A percentile compares a stretch with the other conserved stretches of the same genome.
Evolutionary conservation across 176 grass and related monocot genomes (phyloP).

Genomic region (Tuctoria greenei): DNA sequence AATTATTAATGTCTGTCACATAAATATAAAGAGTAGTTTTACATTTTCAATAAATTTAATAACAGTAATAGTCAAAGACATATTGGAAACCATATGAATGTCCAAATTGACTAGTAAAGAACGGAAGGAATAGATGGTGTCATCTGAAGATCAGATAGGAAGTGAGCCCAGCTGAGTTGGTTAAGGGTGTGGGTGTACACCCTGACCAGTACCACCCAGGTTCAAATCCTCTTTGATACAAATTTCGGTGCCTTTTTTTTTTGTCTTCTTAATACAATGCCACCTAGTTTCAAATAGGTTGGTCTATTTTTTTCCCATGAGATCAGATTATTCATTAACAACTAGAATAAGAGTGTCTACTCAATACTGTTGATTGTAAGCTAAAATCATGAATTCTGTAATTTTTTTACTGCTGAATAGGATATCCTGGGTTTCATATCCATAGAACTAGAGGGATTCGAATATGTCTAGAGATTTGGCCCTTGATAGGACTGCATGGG

Average conservation of each 20-base stretch:
- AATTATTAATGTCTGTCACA: not conserved
- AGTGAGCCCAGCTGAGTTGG: too few relatives aligned
- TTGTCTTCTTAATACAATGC: too few relatives aligned
- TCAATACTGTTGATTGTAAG: not conserved
- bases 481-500: too few relatives aligned
- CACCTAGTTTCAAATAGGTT: too few relatives aligned
- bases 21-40: not conserved
- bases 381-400: not conserved
- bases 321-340: slow-evolving; percentile 23
- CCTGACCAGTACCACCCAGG: too few relatives aligned
- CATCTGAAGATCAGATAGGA: slow-evolving; percentile 4
- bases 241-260: too few relatives aligned
- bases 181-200: too few relatives aligned
- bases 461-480: too few relatives aligned
- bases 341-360: not conserved
- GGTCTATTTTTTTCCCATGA: not conserved
- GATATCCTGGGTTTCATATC: not conserved
- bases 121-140: not conserved
- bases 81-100: not conserved
- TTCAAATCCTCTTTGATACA: too few relatives aligned
- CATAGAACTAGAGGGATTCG: too few relatives aligned
- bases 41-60: not conserved
- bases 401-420: not conserved
- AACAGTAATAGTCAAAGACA: not conserved
- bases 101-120: not conserved